Conservation (phyloP, 2,329 filamentous ascomycete genomes). For the Didymella pinodella region DNA sequence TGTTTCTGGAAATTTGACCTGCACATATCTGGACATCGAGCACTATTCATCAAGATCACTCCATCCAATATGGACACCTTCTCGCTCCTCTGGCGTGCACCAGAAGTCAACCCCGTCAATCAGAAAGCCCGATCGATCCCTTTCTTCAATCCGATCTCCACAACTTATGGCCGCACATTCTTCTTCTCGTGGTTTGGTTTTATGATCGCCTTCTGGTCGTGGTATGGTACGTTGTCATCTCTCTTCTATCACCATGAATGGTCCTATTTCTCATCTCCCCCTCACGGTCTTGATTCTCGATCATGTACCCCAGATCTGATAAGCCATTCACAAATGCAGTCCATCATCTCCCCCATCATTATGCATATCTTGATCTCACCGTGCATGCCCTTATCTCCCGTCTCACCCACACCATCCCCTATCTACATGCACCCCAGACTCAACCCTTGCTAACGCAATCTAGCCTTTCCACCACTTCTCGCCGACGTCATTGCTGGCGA, state of each 20-base stretch:
- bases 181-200: slow-evolving; percentile 89
- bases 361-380: slow-evolving; percentile 17
- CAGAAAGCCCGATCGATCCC: slow-evolving; percentile 81
- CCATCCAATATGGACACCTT: slow-evolving; percentile 26
- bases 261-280: slow-evolving; percentile 18
- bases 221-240: slow-evolving; percentile 50
- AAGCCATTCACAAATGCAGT: neutral
- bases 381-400: neutral
- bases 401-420: neutral
- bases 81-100: slow-evolving; percentile 53
- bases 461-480: slow-evolving; percentile 44
- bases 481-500: slow-evolving; percentile 74
- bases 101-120: slow-evolving; percentile 81
- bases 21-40: neutral
- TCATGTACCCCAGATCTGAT: slow-evolving; percentile 1
- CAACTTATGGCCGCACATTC: slow-evolving; percentile 83
- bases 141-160: slow-evolving; percentile 73
- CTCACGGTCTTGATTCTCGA: neutral
- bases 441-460: slow-evolving; percentile 11
- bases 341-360: slow-evolving; percentile 1
- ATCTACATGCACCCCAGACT: neutral
- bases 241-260: slow-evolving; percentile 6
- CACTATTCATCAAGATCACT: neutral
- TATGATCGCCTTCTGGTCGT: slow-evolving; percentile 85
- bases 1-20: neutral